A percentile compares a stretch with the other conserved stretches of the same genome.
Evolutionary conservation across 805 yeast genomes (phyloP).

Genomic region (Candida palmyrensis): DNA sequence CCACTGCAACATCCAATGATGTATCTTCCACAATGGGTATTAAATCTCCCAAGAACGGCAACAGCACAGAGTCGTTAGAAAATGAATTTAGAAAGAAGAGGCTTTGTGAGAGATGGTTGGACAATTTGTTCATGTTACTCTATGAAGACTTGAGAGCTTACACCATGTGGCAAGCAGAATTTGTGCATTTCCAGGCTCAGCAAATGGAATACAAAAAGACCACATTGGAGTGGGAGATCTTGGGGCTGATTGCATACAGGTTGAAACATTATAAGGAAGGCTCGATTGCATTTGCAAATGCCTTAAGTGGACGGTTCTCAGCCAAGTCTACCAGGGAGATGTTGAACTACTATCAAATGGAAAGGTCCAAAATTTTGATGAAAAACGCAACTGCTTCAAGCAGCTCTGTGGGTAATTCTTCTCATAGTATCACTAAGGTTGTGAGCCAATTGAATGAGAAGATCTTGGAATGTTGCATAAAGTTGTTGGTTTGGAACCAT

Average conservation of each 20-base stretch:
- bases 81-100: slow-evolving; percentile 57
- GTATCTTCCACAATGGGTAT: slow-evolving; percentile 2
- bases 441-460: slow-evolving; percentile 44
- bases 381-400: slow-evolving; percentile 16
- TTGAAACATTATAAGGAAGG: slow-evolving; percentile 87
- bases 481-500: slow-evolving; percentile 93
- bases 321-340: slow-evolving; percentile 74
- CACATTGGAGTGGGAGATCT: slow-evolving; percentile 86
- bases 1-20: slow-evolving; percentile 4
- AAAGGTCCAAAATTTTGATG: slow-evolving; percentile 32
- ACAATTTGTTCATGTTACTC: slow-evolving; percentile 60
- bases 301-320: slow-evolving; percentile 70
- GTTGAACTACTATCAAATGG: slow-evolving; percentile 57
- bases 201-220: slow-evolving; percentile 72
- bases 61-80: slow-evolving; percentile 13
- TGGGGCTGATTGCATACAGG: slow-evolving; percentile 82
- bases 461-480: slow-evolving; percentile 66
- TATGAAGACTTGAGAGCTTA: slow-evolving; percentile 75
- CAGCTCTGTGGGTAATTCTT: slow-evolving; percentile 6
- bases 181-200: slow-evolving; percentile 83
- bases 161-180: slow-evolving; percentile 92
- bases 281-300: slow-evolving; percentile 71
- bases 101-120: slow-evolving; percentile 71
- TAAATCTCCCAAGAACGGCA: slow-evolving; percentile 4
- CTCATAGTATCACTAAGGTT: slow-evolving; percentile 33